phyloP scores from a whole-genome alignment of 257 asterid species.

The Parsonsia alboflavescens region DNA sequence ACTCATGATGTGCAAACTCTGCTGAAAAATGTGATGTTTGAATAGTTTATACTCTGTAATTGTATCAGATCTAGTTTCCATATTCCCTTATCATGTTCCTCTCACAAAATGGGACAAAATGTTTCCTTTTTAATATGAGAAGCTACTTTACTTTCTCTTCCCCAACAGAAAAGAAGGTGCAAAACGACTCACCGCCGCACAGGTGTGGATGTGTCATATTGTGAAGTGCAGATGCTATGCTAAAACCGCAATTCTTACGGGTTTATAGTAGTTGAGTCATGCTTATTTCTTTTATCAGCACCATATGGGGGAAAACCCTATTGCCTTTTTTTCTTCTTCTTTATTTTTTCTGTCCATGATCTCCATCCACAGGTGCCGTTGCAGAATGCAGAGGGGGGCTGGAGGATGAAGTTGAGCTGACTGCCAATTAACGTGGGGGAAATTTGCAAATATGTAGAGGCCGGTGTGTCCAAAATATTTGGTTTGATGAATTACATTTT shows the following conservation, averaged over 20 bases:
- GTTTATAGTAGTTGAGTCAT: conserved; percentile 10
- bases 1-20: not conserved
- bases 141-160: not conserved
- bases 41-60: not conserved
- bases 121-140: not conserved
- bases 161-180: conserved; percentile 49
- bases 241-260: conserved; percentile 22
- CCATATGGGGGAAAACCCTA: conserved; percentile 3
- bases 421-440: conserved; percentile 1
- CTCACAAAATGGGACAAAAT: not conserved
- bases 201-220: conserved; percentile 69
- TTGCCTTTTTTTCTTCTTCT: not conserved
- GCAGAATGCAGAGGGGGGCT: conserved; percentile 13
- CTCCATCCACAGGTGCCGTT: conserved; percentile 1
- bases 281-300: not conserved
- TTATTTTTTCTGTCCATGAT: not conserved
- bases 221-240: conserved; percentile 39
- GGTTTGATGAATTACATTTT: conserved; percentile 5
- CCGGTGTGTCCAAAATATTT: not conserved
- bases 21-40: not conserved
- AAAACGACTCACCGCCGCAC: conserved; percentile 42
- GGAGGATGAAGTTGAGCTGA: conserved; percentile 4
- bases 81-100: not conserved
- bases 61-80: not conserved
- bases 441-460: not conserved